Conservation (phyloP, 345 rosid species). For the Alliaria petiolata region DNA sequence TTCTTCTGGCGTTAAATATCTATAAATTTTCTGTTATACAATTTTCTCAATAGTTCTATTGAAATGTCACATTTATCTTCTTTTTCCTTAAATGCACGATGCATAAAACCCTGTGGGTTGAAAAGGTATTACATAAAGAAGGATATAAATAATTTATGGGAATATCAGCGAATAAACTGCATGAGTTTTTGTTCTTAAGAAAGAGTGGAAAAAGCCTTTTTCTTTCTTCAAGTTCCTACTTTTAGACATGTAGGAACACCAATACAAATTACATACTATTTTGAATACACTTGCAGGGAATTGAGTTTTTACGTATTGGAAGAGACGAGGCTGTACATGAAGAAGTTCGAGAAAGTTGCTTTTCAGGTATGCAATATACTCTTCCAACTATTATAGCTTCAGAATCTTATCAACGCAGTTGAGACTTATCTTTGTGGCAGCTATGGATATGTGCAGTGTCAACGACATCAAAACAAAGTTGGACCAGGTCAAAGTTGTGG, state of each 20-base stretch:
- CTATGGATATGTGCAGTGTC: constrained; percentile 48
- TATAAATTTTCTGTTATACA: neutral
- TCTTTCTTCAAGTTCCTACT: neutral
- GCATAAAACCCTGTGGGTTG: neutral
- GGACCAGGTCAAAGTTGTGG: constrained; percentile 87
- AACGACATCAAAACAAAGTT: constrained; percentile 65
- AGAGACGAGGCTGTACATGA: constrained; percentile 82
- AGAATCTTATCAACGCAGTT: constrained; percentile 22
- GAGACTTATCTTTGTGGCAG: constrained; percentile 40
- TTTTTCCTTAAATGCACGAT: neutral
- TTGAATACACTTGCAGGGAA: constrained; percentile 43
- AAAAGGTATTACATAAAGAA: neutral
- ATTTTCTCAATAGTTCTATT: neutral
- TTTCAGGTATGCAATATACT: constrained; percentile 53
- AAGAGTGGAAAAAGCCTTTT: neutral
- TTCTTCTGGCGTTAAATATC: neutral
- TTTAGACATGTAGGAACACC: neutral
- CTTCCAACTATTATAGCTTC: constrained; percentile 15
- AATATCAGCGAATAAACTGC: neutral
- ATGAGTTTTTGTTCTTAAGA: neutral
- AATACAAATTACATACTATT: neutral
- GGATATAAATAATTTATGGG: neutral
- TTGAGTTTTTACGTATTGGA: constrained; percentile 90
- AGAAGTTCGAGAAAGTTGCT: constrained; percentile 68
- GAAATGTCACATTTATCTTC: neutral